Conservation (phyloP, 2,329 filamentous ascomycete genomes). For the Cladosporium sp. region DNA sequence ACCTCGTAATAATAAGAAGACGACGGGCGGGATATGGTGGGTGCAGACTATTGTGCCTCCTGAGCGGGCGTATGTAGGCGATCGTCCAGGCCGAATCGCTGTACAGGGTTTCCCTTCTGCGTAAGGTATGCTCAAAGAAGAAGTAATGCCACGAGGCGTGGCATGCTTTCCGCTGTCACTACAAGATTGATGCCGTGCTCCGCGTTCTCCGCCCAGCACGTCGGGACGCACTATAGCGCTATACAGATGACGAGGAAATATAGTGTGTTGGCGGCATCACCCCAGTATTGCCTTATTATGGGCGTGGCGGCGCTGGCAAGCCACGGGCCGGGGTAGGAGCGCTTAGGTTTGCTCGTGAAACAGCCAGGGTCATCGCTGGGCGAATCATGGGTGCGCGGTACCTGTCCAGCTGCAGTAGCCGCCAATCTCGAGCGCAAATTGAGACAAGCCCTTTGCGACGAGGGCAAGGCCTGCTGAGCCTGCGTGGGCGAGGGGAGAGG, state of each 20-base stretch:
- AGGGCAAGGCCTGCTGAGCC: background rate
- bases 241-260: background rate
- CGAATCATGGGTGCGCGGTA: background rate
- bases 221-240: background rate
- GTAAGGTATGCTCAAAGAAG: background rate
- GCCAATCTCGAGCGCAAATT: slow-evolving; percentile 10
- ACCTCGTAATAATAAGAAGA: background rate
- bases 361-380: background rate
- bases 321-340: background rate
- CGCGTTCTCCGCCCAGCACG: background rate
- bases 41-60: background rate
- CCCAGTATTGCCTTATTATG: background rate
- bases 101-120: background rate
- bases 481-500: background rate
- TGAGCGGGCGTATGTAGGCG: background rate
- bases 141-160: background rate
- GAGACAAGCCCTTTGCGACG: slow-evolving; percentile 1
- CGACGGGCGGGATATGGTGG: background rate
- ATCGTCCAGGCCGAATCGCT: background rate
- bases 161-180: background rate
- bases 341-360: background rate
- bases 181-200: background rate
- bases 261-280: background rate
- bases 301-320: background rate
- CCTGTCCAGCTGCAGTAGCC: slow-evolving; percentile 6